Percentiles rank a stretch among this genome's conserved stretches.
Evolutionary conservation across 2,329 filamentous ascomycete species (phyloP).

Genomic region (Macrophomina phaseolina): DNA sequence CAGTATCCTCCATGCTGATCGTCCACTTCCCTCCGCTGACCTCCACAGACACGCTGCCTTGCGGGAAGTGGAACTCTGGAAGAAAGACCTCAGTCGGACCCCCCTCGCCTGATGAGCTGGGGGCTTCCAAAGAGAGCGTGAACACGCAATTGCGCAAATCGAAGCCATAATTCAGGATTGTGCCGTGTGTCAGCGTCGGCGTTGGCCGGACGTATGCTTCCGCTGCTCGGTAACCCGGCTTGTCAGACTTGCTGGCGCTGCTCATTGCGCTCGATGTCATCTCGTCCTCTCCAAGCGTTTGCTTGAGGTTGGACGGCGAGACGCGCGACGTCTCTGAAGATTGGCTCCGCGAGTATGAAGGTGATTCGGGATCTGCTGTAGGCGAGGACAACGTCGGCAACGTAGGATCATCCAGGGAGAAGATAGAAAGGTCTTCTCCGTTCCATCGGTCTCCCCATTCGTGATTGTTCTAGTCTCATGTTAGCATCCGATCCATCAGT

Average conservation of each 20-base stretch:
- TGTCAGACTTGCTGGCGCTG: conserved; percentile 34
- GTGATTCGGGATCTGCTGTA: conserved; percentile 49
- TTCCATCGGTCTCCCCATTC: conserved; percentile 95
- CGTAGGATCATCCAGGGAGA: conserved; percentile 79
- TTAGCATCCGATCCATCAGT: conserved; percentile 20
- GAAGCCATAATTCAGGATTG: conserved; percentile 75
- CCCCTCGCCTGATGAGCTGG: conserved; percentile 64
- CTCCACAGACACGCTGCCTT: conserved; percentile 69
- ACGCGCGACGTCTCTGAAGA: conserved; percentile 59
- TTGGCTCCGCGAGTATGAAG: conserved; percentile 61
- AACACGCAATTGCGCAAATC: conserved; percentile 82
- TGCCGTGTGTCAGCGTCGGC: conserved; percentile 76
- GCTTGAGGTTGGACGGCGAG: conserved; percentile 76
- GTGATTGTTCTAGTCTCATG: conserved; percentile 73
- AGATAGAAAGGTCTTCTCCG: conserved; percentile 92
- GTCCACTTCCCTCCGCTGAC: conserved; percentile 90
- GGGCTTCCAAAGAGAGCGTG: conserved; percentile 70
- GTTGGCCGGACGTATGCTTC: conserved; percentile 91
- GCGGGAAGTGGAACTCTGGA: conserved; percentile 91
- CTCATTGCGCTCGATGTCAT: conserved; percentile 45
- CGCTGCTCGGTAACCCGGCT: conserved; percentile 81
- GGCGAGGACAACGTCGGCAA: conserved; percentile 48
- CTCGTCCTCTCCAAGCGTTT: conserved; percentile 66
- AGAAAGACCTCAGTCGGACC: conserved; percentile 82
- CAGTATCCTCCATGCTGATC: conserved; percentile 74